These are phyloP conservation scores for Brassica cretica DNA, from an alignment of 345 rosid genomes.

Conservation along the genomic window DNA sequence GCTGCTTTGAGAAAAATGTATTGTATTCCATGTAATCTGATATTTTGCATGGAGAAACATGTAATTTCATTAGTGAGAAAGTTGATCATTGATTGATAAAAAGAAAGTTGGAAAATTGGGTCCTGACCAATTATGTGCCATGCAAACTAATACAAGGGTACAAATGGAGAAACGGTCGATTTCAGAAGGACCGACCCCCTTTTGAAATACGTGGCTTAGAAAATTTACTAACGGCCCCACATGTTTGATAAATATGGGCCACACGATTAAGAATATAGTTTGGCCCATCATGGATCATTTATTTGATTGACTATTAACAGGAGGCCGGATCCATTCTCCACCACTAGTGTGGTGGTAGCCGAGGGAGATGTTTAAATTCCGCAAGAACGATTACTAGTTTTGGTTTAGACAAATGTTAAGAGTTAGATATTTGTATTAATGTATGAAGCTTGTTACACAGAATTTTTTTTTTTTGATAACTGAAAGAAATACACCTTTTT, in stretches of 20 bases:
- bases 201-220: constrained; percentile 26
- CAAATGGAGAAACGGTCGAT: constrained; percentile 4
- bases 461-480: background rate
- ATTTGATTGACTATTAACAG: background rate
- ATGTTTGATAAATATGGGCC: constrained; percentile 28
- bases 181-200: constrained; percentile 2
- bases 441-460: background rate
- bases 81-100: background rate
- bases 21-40: too few relatives aligned
- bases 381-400: background rate
- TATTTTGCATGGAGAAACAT: too few relatives aligned
- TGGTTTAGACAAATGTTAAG: background rate
- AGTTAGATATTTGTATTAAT: background rate
- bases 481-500: background rate
- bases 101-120: background rate
- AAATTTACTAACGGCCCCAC: constrained; percentile 20
- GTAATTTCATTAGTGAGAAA: too few relatives aligned
- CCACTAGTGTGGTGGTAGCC: background rate
- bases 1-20: too few relatives aligned
- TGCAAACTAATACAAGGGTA: constrained; percentile 29
- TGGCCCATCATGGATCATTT: constrained; percentile 7
- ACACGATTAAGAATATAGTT: background rate
- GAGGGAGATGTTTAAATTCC: background rate
- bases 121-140: constrained; percentile 28
- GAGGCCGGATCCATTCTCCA: background rate